phyloP scores from a whole-genome alignment of 129 eudicot species.

The Ambrosia artemisiifolia region DNA sequence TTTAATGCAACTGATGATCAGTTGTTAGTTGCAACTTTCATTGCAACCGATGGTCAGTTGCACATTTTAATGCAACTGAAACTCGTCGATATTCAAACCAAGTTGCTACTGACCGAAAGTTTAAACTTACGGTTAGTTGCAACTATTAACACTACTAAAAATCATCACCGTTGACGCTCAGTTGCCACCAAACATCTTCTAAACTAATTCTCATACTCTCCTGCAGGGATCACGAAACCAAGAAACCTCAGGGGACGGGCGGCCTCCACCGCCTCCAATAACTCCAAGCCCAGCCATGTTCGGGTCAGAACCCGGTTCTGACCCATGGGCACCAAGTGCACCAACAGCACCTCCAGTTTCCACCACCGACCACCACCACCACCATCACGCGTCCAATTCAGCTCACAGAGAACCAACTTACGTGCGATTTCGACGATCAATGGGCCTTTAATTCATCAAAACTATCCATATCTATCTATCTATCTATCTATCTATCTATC shows the following conservation, averaged over 20 bases:
- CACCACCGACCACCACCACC: slow-evolving; percentile 12
- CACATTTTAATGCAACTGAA: no score
- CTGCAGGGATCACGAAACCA: slow-evolving; percentile 26
- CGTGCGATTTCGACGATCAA: slow-evolving; percentile 40
- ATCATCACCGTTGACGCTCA: no score
- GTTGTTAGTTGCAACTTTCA: no score
- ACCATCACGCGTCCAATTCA: slow-evolving; percentile 2
- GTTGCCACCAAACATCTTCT: no score
- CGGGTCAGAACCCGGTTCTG: slow-evolving; percentile 13
- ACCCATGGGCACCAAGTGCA: slow-evolving; percentile 35
- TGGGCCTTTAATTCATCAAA: slow-evolving; percentile 17
- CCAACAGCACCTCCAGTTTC: slow-evolving; percentile 41
- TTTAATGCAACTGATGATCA: no score
- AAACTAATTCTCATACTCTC: neutral
- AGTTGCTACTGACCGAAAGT: no score
- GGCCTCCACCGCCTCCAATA: slow-evolving; percentile 43
- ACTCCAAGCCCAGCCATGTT: slow-evolving; percentile 16
- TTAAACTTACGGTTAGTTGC: no score
- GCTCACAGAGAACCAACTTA: slow-evolving; percentile 33
- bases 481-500: neutral
- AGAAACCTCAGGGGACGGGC: slow-evolving; percentile 20
- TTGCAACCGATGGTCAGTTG: no score
- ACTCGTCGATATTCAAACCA: no score
- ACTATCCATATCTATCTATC: no score
- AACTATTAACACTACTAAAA: no score